Base-by-base conservation (phyloP, 768 basidiomycete species). In the Leucocoprinus birnbaumii region DNA sequence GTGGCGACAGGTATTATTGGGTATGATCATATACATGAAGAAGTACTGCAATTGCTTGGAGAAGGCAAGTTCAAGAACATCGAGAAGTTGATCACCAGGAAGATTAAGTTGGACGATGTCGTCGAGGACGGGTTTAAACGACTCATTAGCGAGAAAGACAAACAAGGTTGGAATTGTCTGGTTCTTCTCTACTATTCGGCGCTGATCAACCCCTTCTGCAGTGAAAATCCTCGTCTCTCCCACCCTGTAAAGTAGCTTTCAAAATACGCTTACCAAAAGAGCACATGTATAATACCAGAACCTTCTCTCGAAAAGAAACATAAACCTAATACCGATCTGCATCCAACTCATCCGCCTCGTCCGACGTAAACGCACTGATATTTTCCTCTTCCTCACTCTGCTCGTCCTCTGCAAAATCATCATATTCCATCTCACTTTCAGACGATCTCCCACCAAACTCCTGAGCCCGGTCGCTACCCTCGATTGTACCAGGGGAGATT, bases 61-160 rank as follows among this genome's bases (percentile, higher is more conserved):
- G 59, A 65, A 11, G 78, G 75, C 1, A 71, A 69, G 53, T 69
- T 81, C 18, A 43, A 58, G 1, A 69, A 68, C 1, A 59, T 79
- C 16, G 73, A 74, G 48, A 66, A 71, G 19, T 51, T 80, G 24
- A 74, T 81, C 57, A 79, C 78, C 1, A 66, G 64, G 27, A 71
- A 67, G 50, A 77, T 79, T 21, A 48, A 57, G 0, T 53, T 81
- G 3, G 67, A 77, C 13, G 75, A 78, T 52, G 62, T 78, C 13
- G 71, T 79, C 5, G 69, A 73, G 46, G 63, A 75, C 38, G 78
- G 78, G 1, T 68, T 80, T 46, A 61, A 71, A 48, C 63, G 69
- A 13, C 66, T 80, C 9, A 49, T 76, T 24, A 62, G 68, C 27
- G 71, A 77, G 46, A 75, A 76, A 59, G 71, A 73, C 34, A 64